These are phyloP conservation scores for Epicoccum nigrum DNA, from an alignment of 2,329 filamentous ascomycete genomes.

Conservation along the genomic window DNA sequence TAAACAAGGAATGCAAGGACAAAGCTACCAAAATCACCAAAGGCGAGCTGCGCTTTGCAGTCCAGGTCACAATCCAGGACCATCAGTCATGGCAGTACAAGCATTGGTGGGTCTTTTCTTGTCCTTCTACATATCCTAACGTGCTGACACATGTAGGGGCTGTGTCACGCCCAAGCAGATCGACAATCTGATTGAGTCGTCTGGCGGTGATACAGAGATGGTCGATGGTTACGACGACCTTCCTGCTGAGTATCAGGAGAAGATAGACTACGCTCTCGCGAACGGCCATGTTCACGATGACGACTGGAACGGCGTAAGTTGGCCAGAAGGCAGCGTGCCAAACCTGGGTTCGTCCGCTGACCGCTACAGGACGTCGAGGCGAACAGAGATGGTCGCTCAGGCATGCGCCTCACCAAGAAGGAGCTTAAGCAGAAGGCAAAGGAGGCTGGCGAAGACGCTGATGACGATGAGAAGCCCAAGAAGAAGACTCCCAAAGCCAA, in stretches of 20 bases:
- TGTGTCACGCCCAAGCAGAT: slow-evolving; percentile 82
- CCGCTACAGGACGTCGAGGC: slow-evolving; percentile 69
- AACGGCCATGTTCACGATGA: slow-evolving; percentile 82
- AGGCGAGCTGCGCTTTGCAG: slow-evolving; percentile 72
- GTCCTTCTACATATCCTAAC: background rate
- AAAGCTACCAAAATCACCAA: slow-evolving; percentile 73
- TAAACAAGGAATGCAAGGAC: slow-evolving; percentile 74
- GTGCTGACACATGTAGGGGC: slow-evolving; percentile 65
- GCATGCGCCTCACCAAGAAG: slow-evolving; percentile 59
- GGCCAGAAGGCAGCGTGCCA: background rate
- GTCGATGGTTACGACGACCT: slow-evolving; percentile 86
- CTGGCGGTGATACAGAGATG: slow-evolving; percentile 65
- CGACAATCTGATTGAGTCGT: slow-evolving; percentile 65
- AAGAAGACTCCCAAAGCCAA: slow-evolving; percentile 30
- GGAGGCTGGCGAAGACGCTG: slow-evolving; percentile 31
- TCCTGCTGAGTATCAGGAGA: slow-evolving; percentile 70
- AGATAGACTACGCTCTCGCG: slow-evolving; percentile 72
- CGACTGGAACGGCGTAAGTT: slow-evolving; percentile 84
- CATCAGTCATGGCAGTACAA: slow-evolving; percentile 76
- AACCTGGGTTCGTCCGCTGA: slow-evolving; percentile 6
- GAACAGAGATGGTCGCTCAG: slow-evolving; percentile 71
- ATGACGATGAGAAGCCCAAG: slow-evolving; percentile 46
- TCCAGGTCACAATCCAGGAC: slow-evolving; percentile 67
- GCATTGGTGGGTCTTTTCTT: slow-evolving; percentile 72
- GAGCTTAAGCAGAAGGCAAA: slow-evolving; percentile 42